Base-by-base conservation (phyloP, 495 filamentous ascomycete genomes). In the Aeminium ludgeri region DNA sequence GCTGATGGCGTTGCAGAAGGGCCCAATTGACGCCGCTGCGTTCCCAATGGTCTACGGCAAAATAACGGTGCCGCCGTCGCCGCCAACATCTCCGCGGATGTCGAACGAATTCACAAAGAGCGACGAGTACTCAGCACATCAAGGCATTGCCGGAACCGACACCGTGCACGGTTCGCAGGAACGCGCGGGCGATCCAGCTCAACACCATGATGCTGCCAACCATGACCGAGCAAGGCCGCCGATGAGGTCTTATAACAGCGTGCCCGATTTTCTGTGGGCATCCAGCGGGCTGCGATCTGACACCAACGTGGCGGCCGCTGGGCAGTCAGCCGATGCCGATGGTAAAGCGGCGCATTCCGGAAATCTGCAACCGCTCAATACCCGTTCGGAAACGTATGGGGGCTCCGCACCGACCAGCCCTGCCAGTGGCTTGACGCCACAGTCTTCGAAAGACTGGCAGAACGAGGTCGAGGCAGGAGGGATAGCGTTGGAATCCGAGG, bases 341-440 rank as follows among this genome's bases (percentile, higher is more conserved):
- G 23, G 4, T 8, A 8, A 8, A 25, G 4, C 23, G 23, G 8
- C 8, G 23, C 23, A 8, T 4, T 4, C 23, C 8, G 23, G 23
- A 4, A 25, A 25, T 8, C 8, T 25, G 23, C 23, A 25, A 25
- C 23, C 23, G 8, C 23, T 25, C 8, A 25, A 25, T 8, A 25
- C 23, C 4, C 23, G 8, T 25, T 25, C 23, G 8, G 8, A 3
- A 18, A 32, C 42, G 2, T 50, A 23, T 27, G 48, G 48, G 5
- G 48, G 43, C 2, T 62, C 59, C 29, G 59, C 58, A 17, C 58
- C 58, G 10, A 55, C 58, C 2, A 62, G 59, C 36, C 59, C 59
- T 6, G 43, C 52, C 3, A 57, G 56, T 3, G 48, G 55, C 23
- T 40, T 58, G 8, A 59, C 58, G 3, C 56, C 58, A 4, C 38